Base-by-base conservation (phyloP, 164 flowering plant species). In the Magnolia changhungtana region DNA sequence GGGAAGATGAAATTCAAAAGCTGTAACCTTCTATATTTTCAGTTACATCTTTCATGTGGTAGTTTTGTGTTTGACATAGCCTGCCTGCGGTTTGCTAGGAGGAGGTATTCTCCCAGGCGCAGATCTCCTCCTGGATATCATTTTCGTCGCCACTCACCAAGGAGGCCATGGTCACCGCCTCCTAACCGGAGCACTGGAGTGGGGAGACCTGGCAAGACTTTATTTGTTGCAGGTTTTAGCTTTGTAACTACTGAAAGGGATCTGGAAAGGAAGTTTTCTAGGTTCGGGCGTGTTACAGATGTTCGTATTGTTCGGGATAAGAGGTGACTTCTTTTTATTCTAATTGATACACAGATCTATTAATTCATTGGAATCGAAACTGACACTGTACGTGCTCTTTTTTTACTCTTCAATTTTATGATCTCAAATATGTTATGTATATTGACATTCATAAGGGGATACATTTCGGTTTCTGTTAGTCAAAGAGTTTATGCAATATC, bases 241-340 rank as follows among this genome's bases (percentile, higher is more conserved):
- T 85, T 83, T 80, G 78, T 74, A 49, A 85, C 87, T 29, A 83
- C 85, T 64, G 87, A 85, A 74, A 81, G 83, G 74, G 87, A 85
- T 72, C 75, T 85, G 58, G 85, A 85, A 69, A 81, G 83, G 76
- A 85, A 85, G 72, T 85, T 85, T 71, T 85, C 84, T 24, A 81
- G 84, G 77, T 85, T 81, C 76, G 85, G 87, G 52, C 83, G 82
- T 69, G 87, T 85, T 55, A 77, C 77, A 71, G 81, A 83, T 81
- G 82, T 85, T 75, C 87, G 87, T 64, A 83, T 85, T 16, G 85
- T 85, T 78, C 85, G 87, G 67, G 87, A 85, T 73, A 85, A 77
- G 80, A 85, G 87, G 87, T 85, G 72, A 80, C 7, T 20, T 11
- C 49, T 71, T 50, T 50, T 71, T 69, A 21, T 21, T 9, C 68